These are phyloP conservation scores for Yarrowia sp. DNA, from an alignment of 805 yeast genomes.

Conservation along the genomic window DNA sequence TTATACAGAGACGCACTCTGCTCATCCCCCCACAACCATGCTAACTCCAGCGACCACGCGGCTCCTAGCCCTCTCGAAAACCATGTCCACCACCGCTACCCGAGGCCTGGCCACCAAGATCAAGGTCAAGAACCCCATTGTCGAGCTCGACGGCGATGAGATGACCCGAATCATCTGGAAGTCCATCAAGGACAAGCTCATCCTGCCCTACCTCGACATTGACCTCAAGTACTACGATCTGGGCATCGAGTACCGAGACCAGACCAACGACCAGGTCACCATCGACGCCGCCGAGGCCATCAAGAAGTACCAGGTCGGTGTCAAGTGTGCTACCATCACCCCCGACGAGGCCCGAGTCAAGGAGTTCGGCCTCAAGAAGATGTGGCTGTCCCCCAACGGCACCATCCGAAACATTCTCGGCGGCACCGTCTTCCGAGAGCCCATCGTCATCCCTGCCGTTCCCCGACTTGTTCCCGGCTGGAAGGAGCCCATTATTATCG, in stretches of 20 bases:
- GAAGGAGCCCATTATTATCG: constrained; percentile 94
- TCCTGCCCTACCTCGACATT: constrained; percentile 79
- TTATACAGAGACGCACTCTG: no score
- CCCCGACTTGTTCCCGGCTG: constrained; percentile 89
- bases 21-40: neutral
- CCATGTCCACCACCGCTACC: constrained; percentile 27
- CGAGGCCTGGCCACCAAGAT: constrained; percentile 48
- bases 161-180: constrained; percentile 97
- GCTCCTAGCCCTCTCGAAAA: constrained; percentile 24
- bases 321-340: constrained; percentile 98
- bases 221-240: constrained; percentile 91
- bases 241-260: constrained; percentile 81
- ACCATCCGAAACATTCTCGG: constrained; percentile 93
- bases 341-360: constrained; percentile 89
- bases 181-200: constrained; percentile 78
- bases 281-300: constrained; percentile 88
- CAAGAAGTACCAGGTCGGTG: constrained; percentile 83
- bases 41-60: constrained; percentile 25
- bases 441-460: constrained; percentile 83
- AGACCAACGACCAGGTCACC: constrained; percentile 86
- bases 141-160: constrained; percentile 97
- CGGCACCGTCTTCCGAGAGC: constrained; percentile 96
- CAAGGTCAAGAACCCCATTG: constrained; percentile 81
- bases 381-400: constrained; percentile 98
- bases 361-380: constrained; percentile 85